These are phyloP conservation scores for Pythium periplocum DNA, from an alignment of 352 stramenopile species.

Conservation along the genomic window DNA sequence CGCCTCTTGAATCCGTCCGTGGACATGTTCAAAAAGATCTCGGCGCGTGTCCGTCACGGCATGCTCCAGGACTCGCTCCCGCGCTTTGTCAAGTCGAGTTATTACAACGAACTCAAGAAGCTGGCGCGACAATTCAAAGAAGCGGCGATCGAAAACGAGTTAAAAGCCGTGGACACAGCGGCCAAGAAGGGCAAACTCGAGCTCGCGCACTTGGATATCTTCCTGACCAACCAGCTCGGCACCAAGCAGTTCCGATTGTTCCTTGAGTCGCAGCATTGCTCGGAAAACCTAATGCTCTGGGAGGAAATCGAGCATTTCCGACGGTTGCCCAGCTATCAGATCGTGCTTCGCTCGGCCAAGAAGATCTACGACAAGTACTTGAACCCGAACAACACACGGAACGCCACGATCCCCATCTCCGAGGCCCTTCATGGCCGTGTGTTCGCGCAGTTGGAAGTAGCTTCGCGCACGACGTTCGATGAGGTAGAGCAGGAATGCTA, in stretches of 20 bases:
- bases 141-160: conserved; percentile 32
- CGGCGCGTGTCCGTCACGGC: conserved; percentile 46
- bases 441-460: conserved; percentile 51
- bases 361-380: conserved; percentile 88
- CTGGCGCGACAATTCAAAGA: conserved; percentile 23
- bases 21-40: conserved; percentile 85
- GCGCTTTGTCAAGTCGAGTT: conserved; percentile 68
- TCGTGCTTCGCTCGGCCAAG: conserved; percentile 72
- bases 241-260: conserved; percentile 68
- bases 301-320: conserved; percentile 83
- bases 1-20: conserved; percentile 61
- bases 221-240: conserved; percentile 60
- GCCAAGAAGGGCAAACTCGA: conserved; percentile 75
- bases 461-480: conserved; percentile 64
- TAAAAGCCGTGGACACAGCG: conserved; percentile 49
- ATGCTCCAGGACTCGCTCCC: conserved; percentile 78
- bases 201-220: conserved; percentile 62
- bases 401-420: conserved; percentile 40
- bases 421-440: conserved; percentile 43
- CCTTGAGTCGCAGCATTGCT: conserved; percentile 71
- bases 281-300: conserved; percentile 80
- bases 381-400: conserved; percentile 49
- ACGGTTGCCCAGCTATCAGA: conserved; percentile 75
- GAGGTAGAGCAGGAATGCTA: conserved; percentile 73
- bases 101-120: conserved; percentile 63